Percentiles rank a stretch among this genome's conserved stretches.
phyloP scores from a whole-genome alignment of 169 alveolate genomes.

The Babesia bovis region DNA sequence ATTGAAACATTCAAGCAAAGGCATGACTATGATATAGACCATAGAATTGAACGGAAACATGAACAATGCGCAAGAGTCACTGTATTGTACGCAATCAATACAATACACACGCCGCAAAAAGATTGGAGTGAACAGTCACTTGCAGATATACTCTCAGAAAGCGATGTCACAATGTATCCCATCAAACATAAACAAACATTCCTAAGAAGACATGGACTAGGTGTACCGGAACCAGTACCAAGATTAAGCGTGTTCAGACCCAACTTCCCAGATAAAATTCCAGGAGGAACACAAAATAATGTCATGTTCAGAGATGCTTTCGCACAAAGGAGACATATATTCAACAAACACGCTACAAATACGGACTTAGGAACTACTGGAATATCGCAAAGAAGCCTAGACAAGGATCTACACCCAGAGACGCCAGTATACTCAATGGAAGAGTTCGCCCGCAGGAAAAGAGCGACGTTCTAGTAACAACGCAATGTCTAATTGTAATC shows the following conservation, averaged over 20 bases:
- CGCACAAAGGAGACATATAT: conserved; percentile 12
- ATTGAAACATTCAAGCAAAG: conserved; percentile 33
- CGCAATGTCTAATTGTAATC: not conserved
- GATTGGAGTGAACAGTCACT: conserved; percentile 14
- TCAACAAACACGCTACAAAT: not conserved
- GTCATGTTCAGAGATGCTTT: conserved; percentile 30
- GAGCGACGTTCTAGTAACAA: conserved; percentile 11
- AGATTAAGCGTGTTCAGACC: conserved; percentile 27
- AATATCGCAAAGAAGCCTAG: not conserved
- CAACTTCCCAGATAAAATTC: conserved; percentile 19
- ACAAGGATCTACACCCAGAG: not conserved
- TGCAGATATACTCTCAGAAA: conserved; percentile 30
- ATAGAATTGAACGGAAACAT: not conserved
- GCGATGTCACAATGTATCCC: conserved; percentile 3
- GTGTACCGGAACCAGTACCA: not conserved
- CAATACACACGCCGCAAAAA: not conserved
- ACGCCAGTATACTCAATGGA: conserved; percentile 42
- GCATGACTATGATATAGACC: conserved; percentile 37
- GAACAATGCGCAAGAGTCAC: conserved; percentile 5
- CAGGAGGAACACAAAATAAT: conserved; percentile 1
- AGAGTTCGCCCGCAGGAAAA: conserved; percentile 41
- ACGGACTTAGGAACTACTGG: not conserved
- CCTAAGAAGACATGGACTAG: not conserved
- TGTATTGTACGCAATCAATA: conserved; percentile 8
- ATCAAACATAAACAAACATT: not conserved